phyloP scores from a whole-genome alignment of 495 filamentous ascomycete species.

The Poronia punctata region DNA sequence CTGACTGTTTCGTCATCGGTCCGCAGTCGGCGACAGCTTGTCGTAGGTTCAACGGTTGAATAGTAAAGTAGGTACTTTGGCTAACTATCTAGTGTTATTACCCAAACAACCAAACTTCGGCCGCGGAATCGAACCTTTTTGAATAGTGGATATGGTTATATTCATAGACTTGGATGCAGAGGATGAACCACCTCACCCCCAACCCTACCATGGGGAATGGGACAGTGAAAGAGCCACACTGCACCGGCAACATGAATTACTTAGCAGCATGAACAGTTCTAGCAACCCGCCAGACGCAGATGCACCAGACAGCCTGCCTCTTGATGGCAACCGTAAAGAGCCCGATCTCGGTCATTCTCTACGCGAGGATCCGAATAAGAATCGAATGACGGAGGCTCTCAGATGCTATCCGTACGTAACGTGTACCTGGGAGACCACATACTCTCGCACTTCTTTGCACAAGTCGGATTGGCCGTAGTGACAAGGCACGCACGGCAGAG shows the following conservation, averaged over 20 bases:
- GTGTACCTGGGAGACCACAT: slow-evolving; percentile 9
- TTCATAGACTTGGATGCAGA: slow-evolving; percentile 59
- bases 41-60: no score
- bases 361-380: slow-evolving; percentile 57
- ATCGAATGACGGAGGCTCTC: slow-evolving; percentile 67
- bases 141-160: slow-evolving; percentile 54
- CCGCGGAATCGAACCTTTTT: no score
- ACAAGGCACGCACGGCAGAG: slow-evolving; percentile 9
- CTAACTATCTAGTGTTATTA: no score
- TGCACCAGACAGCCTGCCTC: slow-evolving; percentile 6
- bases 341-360: slow-evolving; percentile 19
- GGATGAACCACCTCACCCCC: slow-evolving; percentile 36
- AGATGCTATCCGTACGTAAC: slow-evolving; percentile 79
- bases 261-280: slow-evolving; percentile 16
- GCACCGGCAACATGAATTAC: slow-evolving; percentile 12
- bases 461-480: background rate
- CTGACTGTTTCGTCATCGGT: no score
- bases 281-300: slow-evolving; percentile 7
- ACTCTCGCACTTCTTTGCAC: background rate
- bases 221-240: slow-evolving; percentile 17
- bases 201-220: slow-evolving; percentile 24
- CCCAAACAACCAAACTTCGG: no score
- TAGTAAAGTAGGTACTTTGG: background rate
- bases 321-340: slow-evolving; percentile 13
- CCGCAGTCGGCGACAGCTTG: no score